A percentile compares a stretch with the other conserved stretches of the same genome.
phyloP scores from a whole-genome alignment of 345 rosid species.

The Microthlaspi erraticum region DNA sequence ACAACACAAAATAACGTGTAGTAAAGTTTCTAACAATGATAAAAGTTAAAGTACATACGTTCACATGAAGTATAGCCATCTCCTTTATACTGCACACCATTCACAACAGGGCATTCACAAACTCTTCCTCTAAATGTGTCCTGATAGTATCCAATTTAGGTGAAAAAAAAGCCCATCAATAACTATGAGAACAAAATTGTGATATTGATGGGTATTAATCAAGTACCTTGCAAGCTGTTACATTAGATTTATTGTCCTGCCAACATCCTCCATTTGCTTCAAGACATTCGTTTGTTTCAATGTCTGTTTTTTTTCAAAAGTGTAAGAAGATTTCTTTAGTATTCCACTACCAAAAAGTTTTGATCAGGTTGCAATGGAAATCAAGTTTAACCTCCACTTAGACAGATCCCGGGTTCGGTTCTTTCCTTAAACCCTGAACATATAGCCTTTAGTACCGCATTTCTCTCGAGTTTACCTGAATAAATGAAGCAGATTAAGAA shows the following conservation, averaged over 20 bases:
- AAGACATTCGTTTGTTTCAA: conserved; percentile 87
- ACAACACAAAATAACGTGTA: conserved; percentile 1
- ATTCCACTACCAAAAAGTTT: not conserved
- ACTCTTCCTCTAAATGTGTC: conserved; percentile 97
- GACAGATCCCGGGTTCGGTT: conserved; percentile 74
- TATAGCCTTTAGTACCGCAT: conserved; percentile 75
- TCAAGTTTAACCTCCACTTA: conserved; percentile 63
- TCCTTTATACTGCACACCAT: conserved; percentile 93
- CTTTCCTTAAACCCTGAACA: conserved; percentile 94
- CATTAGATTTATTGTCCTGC: conserved; percentile 66
- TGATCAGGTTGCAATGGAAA: conserved; percentile 11
- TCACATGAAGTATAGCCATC: conserved; percentile 87
- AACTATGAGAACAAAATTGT: not conserved
- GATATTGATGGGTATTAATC: not conserved
- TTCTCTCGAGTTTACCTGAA: conserved; percentile 76
- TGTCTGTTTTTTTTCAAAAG: conserved; percentile 52
- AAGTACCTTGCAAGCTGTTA: conserved; percentile 90
- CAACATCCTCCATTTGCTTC: conserved; percentile 93
- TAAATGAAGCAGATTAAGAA: conserved; percentile 12
- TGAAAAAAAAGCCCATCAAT: not conserved
- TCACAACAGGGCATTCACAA: conserved; percentile 84
- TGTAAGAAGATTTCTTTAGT: conserved; percentile 23
- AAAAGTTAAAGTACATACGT: conserved; percentile 53
- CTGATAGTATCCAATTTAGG: conserved; percentile 46
- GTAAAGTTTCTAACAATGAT: conserved; percentile 1